phyloP scores from a whole-genome alignment of 257 asterid genomes.

The Penstemon newberryi region DNA sequence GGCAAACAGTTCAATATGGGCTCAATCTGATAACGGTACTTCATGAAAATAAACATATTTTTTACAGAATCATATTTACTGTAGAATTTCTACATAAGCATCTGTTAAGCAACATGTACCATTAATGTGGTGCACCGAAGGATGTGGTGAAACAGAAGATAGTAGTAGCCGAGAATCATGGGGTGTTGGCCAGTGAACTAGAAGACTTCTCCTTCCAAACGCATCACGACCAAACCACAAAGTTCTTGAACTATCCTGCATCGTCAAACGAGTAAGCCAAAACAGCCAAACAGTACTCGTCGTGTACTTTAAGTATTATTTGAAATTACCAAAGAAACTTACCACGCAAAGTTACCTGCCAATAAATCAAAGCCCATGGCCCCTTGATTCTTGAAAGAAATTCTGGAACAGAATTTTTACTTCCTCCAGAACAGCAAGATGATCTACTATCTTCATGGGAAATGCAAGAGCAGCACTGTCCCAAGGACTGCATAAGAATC shows the following conservation, averaged over 20 bases:
- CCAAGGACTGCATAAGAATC: conserved; percentile 72
- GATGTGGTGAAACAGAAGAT: conserved; percentile 82
- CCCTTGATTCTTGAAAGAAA: conserved; percentile 88
- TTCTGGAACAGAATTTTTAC: conserved; percentile 52
- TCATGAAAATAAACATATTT: neutral
- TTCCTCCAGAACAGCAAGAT: conserved; percentile 44
- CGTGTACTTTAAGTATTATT: conserved; percentile 24
- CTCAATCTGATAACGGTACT: neutral
- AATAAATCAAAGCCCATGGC: conserved; percentile 92
- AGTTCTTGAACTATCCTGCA: conserved; percentile 75
- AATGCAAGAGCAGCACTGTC: conserved; percentile 52
- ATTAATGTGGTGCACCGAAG: conserved; percentile 39
- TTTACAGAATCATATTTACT: neutral
- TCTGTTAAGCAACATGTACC: conserved; percentile 44
- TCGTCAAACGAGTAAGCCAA: conserved; percentile 32
- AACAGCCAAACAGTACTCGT: conserved; percentile 18
- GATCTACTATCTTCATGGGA: conserved; percentile 40
- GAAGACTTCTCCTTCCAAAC: conserved; percentile 92
- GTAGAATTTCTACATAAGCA: neutral
- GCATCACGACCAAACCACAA: conserved; percentile 99
- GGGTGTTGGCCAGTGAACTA: conserved; percentile 89
- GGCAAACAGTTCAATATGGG: neutral
- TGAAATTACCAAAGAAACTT: conserved; percentile 51
- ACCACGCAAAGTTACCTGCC: conserved; percentile 97
- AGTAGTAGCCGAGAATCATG: conserved; percentile 75